Evolutionary conservation across 2,329 filamentous ascomycete genomes (phyloP).

Genomic region (Diaporthe vexans): DNA sequence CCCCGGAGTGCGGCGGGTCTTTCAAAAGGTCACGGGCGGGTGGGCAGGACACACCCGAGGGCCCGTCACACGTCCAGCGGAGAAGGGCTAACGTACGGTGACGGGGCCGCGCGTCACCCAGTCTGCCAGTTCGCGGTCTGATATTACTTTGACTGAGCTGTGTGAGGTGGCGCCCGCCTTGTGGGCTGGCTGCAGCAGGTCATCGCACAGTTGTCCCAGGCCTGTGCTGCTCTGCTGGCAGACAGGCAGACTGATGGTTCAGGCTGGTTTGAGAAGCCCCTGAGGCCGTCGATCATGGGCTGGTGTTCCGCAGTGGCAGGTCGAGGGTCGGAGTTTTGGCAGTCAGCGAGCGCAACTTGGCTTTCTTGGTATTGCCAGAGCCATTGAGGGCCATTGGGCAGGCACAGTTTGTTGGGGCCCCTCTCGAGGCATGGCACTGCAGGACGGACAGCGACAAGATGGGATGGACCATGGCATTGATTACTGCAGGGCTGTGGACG

Average conservation of each 20-base stretch:
- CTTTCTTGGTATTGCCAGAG: constrained; percentile 26
- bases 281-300: constrained; percentile 3
- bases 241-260: neutral
- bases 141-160: neutral
- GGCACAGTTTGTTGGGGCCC: neutral
- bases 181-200: constrained; percentile 9
- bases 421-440: neutral
- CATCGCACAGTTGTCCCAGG: neutral
- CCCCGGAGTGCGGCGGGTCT: neutral
- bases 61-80: neutral
- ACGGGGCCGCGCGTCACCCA: constrained; percentile 21
- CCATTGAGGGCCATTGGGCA: neutral
- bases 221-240: neutral
- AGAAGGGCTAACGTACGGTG: neutral
- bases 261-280: constrained; percentile 21
- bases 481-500: neutral
- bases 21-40: neutral
- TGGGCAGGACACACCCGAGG: neutral
- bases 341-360: constrained; percentile 8
- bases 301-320: neutral
- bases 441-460: neutral
- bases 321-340: constrained; percentile 6
- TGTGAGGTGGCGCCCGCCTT: neutral
- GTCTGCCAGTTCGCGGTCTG: neutral
- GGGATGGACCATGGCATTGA: constrained; percentile 12